Base-by-base conservation (phyloP, 164 flowering plant genomes). In the Kingdonia uniflora region DNA sequence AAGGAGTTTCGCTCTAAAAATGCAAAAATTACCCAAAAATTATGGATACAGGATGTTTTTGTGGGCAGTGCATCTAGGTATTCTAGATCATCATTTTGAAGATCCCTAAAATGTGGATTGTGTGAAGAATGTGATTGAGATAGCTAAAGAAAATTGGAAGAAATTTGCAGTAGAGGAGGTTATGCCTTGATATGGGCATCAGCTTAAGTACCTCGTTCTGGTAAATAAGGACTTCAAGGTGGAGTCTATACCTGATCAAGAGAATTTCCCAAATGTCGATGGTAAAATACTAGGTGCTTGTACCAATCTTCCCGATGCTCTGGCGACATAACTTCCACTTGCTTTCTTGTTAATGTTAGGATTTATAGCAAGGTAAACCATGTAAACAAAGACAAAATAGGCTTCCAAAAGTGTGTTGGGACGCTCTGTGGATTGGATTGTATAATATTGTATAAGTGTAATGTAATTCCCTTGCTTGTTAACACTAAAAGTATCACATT, bases 31-130 rank as follows among this genome's bases (percentile, higher is more conserved):
- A n/a, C n/a, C n/a, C n/a, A n/a, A n/a, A n/a, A n/a, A n/a, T n/a
- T 82, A 84, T 51, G 97, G 95, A 24, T 89, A 80, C 66, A 76
- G 97, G 64, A 84, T 71, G 80, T 89, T 95, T 12, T 60, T 89
- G 20, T 89, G 92, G 95, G 78, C 81, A 5, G 95, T 84, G 81
- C 97, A 87, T 64, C 76, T 87, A 1, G 91, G 83, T 7, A 17
- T 6, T 51, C 8, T 75, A 0, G 68, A 77, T 5, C 47, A 55
- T 2, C 12, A 19, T 20, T 82, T 76, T 35, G 29, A 71, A 49
- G 74, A 74, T 54, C 95, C 97, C 0, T 74, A 79, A 19, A 72
- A 66, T 52, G 42, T 81, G 61, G 72, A 82, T 15, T 90, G 97
- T 50, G 87, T 87, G 42, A 71, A 40, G 47, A 65, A 13, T 17